These are phyloP conservation scores for Batrachochytrium dendrobatidis DNA, from an alignment of 371 early-diverging fungal genomes.

Conservation along the genomic window DNA sequence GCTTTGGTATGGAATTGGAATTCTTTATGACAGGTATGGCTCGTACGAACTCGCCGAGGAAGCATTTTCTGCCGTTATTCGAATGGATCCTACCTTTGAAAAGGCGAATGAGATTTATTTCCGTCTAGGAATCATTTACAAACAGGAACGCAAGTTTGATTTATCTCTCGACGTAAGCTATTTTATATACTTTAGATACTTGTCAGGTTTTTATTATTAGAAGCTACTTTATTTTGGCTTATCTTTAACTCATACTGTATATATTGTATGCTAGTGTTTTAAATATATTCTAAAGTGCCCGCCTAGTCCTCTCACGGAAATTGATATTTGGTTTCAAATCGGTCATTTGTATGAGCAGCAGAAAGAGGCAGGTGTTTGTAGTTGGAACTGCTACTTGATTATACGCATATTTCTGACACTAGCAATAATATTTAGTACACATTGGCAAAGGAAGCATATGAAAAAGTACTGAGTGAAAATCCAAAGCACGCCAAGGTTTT, in stretches of 20 bases:
- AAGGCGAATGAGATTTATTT: conserved; percentile 97
- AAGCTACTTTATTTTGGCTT: neutral
- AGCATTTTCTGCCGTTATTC: conserved; percentile 79
- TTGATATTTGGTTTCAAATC: conserved; percentile 96
- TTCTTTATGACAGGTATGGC: conserved; percentile 93
- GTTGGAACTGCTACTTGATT: no score
- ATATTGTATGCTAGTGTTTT: conserved; percentile 61
- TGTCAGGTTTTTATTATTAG: neutral
- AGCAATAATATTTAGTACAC: conserved; percentile 42
- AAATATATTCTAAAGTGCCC: conserved; percentile 83
- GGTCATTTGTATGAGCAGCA: conserved; percentile 95
- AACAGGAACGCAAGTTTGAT: conserved; percentile 86
- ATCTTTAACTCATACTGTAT: neutral
- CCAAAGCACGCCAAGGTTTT: conserved; percentile 92
- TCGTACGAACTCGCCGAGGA: conserved; percentile 95
- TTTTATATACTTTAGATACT: neutral
- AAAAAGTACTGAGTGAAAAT: conserved; percentile 78
- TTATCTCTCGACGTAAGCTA: conserved; percentile 66
- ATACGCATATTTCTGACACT: neutral
- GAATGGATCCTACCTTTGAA: conserved; percentile 65
- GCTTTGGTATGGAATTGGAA: conserved; percentile 98
- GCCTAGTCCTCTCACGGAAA: conserved; percentile 87
- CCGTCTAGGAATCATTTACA: conserved; percentile 94
- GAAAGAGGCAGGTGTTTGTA: conserved; percentile 74
- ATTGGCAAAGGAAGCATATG: conserved; percentile 86